A percentile compares a stretch with the other conserved stretches of the same genome.
phyloP scores from a whole-genome alignment of 2,329 filamentous ascomycete species.

The Fusarium equiseti region DNA sequence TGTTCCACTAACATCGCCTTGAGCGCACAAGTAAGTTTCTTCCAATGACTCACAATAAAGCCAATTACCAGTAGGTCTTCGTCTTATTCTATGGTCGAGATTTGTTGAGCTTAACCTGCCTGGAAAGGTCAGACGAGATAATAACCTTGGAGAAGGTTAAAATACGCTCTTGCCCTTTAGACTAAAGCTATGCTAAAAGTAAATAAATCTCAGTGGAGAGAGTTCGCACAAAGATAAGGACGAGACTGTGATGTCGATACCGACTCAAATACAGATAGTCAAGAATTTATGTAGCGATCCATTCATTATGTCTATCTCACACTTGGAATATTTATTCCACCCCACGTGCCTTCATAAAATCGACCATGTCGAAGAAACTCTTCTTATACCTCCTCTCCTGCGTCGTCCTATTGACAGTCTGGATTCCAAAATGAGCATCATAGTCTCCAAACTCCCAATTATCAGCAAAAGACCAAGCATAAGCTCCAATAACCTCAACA shows the following conservation, averaged over 20 bases:
- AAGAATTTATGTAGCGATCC: background rate
- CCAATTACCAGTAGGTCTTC: background rate
- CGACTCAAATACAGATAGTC: background rate
- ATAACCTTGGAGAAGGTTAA: background rate
- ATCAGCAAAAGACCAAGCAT: constrained; percentile 65
- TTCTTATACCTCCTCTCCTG: constrained; percentile 66
- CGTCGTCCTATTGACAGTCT: constrained; percentile 66
- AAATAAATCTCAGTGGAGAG: background rate
- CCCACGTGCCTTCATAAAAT: constrained; percentile 58
- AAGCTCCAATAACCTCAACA: constrained; percentile 65
- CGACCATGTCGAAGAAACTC: constrained; percentile 69
- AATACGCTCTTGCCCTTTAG: background rate
- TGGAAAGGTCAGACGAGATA: background rate
- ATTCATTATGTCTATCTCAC: background rate
- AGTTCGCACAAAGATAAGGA: background rate
- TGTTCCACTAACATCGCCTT: background rate
- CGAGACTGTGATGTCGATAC: background rate
- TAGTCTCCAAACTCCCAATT: constrained; percentile 67
- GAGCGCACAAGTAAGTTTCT: background rate
- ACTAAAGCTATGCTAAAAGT: background rate
- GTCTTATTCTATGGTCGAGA: background rate
- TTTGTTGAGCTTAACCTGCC: background rate
- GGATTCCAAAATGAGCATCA: constrained; percentile 64
- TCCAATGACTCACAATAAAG: background rate
- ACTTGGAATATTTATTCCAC: constrained; percentile 15